These are phyloP conservation scores for Cladochytrium replicatum DNA, from an alignment of 192 early-diverging fungal genomes.

Conservation along the genomic window DNA sequence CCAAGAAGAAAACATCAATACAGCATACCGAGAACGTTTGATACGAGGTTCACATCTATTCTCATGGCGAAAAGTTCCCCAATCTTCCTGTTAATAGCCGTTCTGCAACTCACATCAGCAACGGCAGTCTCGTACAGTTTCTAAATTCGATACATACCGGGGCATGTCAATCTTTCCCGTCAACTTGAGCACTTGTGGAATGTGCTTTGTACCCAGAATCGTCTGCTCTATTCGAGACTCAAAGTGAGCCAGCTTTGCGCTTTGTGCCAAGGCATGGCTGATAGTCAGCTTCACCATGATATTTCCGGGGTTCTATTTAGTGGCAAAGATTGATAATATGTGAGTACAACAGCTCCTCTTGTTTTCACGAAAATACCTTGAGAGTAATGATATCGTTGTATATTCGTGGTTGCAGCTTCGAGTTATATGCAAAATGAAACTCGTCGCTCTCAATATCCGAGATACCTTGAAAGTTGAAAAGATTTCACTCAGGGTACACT, in stretches of 20 bases:
- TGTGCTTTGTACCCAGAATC: slow-evolving; percentile 72
- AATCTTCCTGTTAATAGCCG: slow-evolving; percentile 89
- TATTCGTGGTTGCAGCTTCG: slow-evolving; percentile 51
- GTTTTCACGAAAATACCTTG: slow-evolving; percentile 29
- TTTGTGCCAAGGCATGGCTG: slow-evolving; percentile 91
- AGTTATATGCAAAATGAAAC: slow-evolving; percentile 70
- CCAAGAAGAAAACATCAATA: background rate
- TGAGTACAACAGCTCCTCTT: slow-evolving; percentile 44
- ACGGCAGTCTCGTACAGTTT: slow-evolving; percentile 39
- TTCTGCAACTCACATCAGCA: too few relatives aligned
- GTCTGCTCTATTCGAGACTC: slow-evolving; percentile 89
- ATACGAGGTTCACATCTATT: slow-evolving; percentile 75
- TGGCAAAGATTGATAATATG: slow-evolving; percentile 41
- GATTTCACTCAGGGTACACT: slow-evolving; percentile 1
- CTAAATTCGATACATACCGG: slow-evolving; percentile 15
- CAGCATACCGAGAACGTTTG: slow-evolving; percentile 62
- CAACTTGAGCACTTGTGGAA: slow-evolving; percentile 88
- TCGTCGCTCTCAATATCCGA: slow-evolving; percentile 70
- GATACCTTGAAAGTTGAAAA: slow-evolving; percentile 35
- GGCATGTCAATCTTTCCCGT: slow-evolving; percentile 87
- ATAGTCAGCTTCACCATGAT: slow-evolving; percentile 87
- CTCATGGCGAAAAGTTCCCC: slow-evolving; percentile 66
- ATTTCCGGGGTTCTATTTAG: slow-evolving; percentile 49
- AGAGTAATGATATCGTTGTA: slow-evolving; percentile 86
- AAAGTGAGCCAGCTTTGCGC: slow-evolving; percentile 85